phyloP scores from a whole-genome alignment of 2,329 filamentous ascomycete genomes.

The Stachybotrys chartarum region DNA sequence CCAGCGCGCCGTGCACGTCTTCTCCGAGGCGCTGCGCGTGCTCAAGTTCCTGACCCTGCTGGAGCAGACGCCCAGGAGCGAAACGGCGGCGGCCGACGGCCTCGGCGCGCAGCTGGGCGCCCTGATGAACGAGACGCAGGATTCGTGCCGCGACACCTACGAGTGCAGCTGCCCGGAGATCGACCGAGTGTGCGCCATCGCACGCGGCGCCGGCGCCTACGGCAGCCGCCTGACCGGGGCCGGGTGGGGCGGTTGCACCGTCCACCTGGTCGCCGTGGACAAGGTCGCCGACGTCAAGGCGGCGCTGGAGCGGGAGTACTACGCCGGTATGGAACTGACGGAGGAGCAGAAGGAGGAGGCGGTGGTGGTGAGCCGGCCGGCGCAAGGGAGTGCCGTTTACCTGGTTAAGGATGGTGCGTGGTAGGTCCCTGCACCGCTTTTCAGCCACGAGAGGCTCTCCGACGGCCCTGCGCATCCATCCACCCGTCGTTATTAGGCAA shows the following conservation, averaged over 20 bases:
- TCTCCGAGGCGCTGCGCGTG: conserved; percentile 80
- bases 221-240: conserved; percentile 86
- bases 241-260: conserved; percentile 93
- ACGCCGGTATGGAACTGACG: conserved; percentile 56
- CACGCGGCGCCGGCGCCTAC: conserved; percentile 69
- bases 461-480: too few relatives aligned
- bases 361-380: conserved; percentile 84
- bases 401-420: conserved; percentile 23
- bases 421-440: neutral
- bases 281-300: conserved; percentile 72
- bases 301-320: conserved; percentile 78
- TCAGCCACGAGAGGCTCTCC: neutral
- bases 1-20: conserved; percentile 85
- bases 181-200: conserved; percentile 80
- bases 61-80: conserved; percentile 37
- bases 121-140: conserved; percentile 84
- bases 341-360: conserved; percentile 70
- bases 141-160: conserved; percentile 78
- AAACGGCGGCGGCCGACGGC: conserved; percentile 38
- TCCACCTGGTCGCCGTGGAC: conserved; percentile 82
- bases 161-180: conserved; percentile 90
- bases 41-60: conserved; percentile 75
- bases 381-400: conserved; percentile 59
- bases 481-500: too few relatives aligned
- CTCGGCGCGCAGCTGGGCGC: conserved; percentile 65